A percentile compares a stretch with the other conserved stretches of the same genome.
These are phyloP conservation scores for Cryptosporidium ryanae DNA, from an alignment of 169 alveolate species.

Conservation along the genomic window DNA sequence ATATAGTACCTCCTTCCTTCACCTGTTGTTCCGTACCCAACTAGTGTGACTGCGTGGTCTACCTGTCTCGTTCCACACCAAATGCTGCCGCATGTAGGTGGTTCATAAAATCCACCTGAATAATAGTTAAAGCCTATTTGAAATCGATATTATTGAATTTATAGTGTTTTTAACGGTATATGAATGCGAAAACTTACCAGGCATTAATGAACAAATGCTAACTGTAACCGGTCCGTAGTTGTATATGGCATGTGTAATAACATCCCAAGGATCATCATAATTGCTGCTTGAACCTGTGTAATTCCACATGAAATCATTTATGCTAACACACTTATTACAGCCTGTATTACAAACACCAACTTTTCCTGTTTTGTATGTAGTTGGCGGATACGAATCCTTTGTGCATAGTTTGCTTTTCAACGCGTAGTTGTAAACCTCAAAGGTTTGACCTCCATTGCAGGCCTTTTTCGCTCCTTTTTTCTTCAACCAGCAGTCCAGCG, in stretches of 20 bases:
- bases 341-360: constrained; percentile 26
- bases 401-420: constrained; percentile 51
- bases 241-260: constrained; percentile 52
- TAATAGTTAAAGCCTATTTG: constrained; percentile 34
- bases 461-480: constrained; percentile 53
- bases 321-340: constrained; percentile 44
- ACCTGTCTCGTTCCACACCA: constrained; percentile 76
- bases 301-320: constrained; percentile 44
- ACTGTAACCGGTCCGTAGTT: constrained; percentile 74
- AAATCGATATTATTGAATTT: not conserved
- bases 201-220: constrained; percentile 71
- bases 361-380: constrained; percentile 50
- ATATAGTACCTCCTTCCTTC: constrained; percentile 80
- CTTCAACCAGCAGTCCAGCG: constrained; percentile 62
- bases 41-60: constrained; percentile 80
- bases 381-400: constrained; percentile 50
- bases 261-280: constrained; percentile 74
- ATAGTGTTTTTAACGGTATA: not conserved
- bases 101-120: constrained; percentile 63
- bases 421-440: constrained; percentile 61
- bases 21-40: constrained; percentile 78
- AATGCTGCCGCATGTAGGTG: constrained; percentile 75
- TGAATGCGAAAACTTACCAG: constrained; percentile 40
- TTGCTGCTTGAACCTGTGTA: constrained; percentile 43
- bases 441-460: constrained; percentile 72